phyloP scores from a whole-genome alignment of 1,139 yeast species.

The Trichomonascaceae sp. region DNA sequence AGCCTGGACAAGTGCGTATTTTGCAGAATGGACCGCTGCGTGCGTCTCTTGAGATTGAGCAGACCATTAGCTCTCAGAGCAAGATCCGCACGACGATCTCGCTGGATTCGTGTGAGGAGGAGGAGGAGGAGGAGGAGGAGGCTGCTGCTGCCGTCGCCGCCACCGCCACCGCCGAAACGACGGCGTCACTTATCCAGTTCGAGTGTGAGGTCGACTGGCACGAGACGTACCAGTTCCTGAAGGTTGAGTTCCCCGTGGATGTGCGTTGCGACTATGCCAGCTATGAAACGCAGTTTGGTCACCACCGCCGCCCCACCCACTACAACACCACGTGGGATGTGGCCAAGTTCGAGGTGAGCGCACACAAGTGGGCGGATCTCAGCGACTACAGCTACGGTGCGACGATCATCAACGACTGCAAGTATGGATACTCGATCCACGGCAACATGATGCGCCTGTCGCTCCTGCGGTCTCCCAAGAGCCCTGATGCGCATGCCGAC shows the following conservation, averaged over 20 bases:
- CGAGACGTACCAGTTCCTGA: constrained; percentile 74
- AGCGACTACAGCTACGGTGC: constrained; percentile 82
- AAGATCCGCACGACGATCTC: constrained; percentile 59
- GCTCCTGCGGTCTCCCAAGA: constrained; percentile 71
- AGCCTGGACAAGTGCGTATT: constrained; percentile 33
- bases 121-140: constrained; percentile 15
- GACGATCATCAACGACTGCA: constrained; percentile 69
- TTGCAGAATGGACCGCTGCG: constrained; percentile 44
- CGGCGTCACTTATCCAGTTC: constrained; percentile 33
- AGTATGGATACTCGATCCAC: constrained; percentile 85
- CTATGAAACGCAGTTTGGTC: constrained; percentile 89
- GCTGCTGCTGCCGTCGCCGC: constrained; percentile 18
- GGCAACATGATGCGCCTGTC: constrained; percentile 82
- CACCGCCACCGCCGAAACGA: constrained; percentile 18
- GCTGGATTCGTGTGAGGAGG: constrained; percentile 39
- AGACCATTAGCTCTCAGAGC: constrained; percentile 43
- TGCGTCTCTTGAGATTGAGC: constrained; percentile 45
- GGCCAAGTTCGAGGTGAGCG: constrained; percentile 92
- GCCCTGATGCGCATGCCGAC: constrained; percentile 87
- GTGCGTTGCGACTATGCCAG: constrained; percentile 62
- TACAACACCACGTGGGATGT: constrained; percentile 92
- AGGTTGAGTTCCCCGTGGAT: constrained; percentile 89
- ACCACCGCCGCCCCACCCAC: constrained; percentile 85
- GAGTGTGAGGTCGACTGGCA: constrained; percentile 72
- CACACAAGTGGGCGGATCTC: constrained; percentile 86